These are phyloP conservation scores for Xerocomellus chrysenteron DNA, from an alignment of 768 basidiomycete species.

Conservation along the genomic window DNA sequence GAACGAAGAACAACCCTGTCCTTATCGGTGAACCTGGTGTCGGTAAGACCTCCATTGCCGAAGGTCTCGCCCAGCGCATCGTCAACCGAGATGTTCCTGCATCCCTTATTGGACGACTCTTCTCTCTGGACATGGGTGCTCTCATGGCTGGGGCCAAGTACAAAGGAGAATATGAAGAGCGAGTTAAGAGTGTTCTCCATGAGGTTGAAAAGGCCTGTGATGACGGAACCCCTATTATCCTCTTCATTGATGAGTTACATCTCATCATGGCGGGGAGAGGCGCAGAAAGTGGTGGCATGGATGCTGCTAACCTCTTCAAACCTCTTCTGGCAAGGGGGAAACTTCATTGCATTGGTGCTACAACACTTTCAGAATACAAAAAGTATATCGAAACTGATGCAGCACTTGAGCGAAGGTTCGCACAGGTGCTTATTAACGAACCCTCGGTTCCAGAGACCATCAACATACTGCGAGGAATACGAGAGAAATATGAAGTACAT, in stretches of 20 bases:
- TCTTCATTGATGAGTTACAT: slow-evolving; percentile 95
- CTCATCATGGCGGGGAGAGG: slow-evolving; percentile 91
- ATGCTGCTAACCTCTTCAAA: slow-evolving; percentile 90
- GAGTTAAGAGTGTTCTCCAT: slow-evolving; percentile 86
- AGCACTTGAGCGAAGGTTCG: slow-evolving; percentile 88
- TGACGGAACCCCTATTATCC: slow-evolving; percentile 76
- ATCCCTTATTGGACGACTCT: slow-evolving; percentile 69
- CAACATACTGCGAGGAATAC: slow-evolving; percentile 89
- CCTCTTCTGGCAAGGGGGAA: slow-evolving; percentile 88
- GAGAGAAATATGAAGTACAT: slow-evolving; percentile 91
- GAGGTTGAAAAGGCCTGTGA: slow-evolving; percentile 90
- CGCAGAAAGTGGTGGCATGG: slow-evolving; percentile 85
- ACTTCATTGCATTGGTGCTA: slow-evolving; percentile 79
- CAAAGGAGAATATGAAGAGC: slow-evolving; percentile 96
- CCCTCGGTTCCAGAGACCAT: slow-evolving; percentile 88
- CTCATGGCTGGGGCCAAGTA: slow-evolving; percentile 92
- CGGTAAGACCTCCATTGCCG: slow-evolving; percentile 93
- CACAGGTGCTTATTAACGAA: slow-evolving; percentile 91
- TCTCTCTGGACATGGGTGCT: slow-evolving; percentile 91
- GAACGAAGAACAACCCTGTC: slow-evolving; percentile 97
- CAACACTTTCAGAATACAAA: slow-evolving; percentile 88
- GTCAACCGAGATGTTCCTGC: slow-evolving; percentile 90
- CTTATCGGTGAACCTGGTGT: slow-evolving; percentile 94
- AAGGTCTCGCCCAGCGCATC: slow-evolving; percentile 94
- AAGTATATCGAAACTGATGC: slow-evolving; percentile 94